Percentiles rank a stretch among this genome's conserved stretches.
These are phyloP conservation scores for Botrytis deweyae DNA, from an alignment of 2,329 filamentous ascomycete species.

Conservation along the genomic window DNA sequence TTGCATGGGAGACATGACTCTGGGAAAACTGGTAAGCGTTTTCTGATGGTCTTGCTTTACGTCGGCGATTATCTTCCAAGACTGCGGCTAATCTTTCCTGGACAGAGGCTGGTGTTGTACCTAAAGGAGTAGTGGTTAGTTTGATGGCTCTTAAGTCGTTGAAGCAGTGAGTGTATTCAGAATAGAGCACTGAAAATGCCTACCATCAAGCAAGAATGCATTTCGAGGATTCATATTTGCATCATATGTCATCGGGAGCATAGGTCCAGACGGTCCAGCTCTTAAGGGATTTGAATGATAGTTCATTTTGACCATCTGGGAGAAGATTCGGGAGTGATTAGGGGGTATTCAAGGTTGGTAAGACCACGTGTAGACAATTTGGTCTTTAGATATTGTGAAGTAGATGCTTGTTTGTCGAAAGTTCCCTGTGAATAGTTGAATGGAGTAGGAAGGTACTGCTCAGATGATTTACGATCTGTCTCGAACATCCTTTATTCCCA, in stretches of 20 bases:
- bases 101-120: background rate
- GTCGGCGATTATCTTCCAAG: background rate
- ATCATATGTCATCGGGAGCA: background rate
- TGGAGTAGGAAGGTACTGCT: background rate
- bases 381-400: background rate
- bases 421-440: background rate
- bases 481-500: background rate
- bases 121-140: background rate
- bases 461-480: background rate
- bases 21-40: rapidly evolving
- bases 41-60: background rate
- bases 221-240: background rate
- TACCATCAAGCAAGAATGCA: background rate
- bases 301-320: background rate
- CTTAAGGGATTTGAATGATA: background rate
- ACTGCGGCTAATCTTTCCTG: background rate
- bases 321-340: rapidly evolving
- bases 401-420: background rate
- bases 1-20: rapidly evolving
- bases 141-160: no score
- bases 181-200: background rate
- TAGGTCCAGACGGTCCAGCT: no score
- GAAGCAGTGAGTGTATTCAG: rapidly evolving
- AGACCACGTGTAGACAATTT: background rate
- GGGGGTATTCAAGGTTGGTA: no score